A percentile compares a stretch with the other conserved stretches of the same genome.
Conservation (phyloP, 768 basidiomycete species). For the Kwoniella sp. region DNA sequence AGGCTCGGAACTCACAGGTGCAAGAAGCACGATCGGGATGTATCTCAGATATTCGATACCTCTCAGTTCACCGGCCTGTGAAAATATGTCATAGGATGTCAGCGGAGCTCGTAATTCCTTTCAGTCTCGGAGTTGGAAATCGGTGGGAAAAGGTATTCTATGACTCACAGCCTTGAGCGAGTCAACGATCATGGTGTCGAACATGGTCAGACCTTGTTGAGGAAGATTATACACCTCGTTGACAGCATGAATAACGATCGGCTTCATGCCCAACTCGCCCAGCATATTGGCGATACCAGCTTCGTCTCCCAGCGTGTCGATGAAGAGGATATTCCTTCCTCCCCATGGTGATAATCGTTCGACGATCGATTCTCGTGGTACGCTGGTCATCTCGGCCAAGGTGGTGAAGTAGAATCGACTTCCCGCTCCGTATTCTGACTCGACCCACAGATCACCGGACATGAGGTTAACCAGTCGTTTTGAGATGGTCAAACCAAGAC, state of each 20-base stretch:
- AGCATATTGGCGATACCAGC: constrained; percentile 77
- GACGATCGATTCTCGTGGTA: constrained; percentile 42
- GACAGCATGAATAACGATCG: constrained; percentile 75
- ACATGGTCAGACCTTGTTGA: constrained; percentile 70
- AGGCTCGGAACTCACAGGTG: constrained; percentile 61
- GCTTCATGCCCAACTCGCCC: constrained; percentile 73
- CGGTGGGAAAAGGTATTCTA: background rate
- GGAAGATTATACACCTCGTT: constrained; percentile 64
- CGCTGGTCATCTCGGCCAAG: constrained; percentile 44
- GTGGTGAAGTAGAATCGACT: constrained; percentile 85
- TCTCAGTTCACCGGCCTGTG: constrained; percentile 80
- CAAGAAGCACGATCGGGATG: constrained; percentile 89
- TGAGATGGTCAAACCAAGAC: constrained; percentile 93
- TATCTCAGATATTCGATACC: constrained; percentile 93
- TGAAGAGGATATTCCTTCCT: constrained; percentile 84
- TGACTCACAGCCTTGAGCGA: constrained; percentile 74
- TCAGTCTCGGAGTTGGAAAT: background rate
- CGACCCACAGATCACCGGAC: constrained; percentile 99
- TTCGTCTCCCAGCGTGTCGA: constrained; percentile 78
- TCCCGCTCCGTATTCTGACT: constrained; percentile 88
- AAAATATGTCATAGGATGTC: background rate
- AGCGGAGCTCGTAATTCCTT: background rate
- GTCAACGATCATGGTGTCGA: constrained; percentile 95
- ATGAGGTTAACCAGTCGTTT: constrained; percentile 95
- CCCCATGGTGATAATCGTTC: constrained; percentile 66